Evolutionary conservation across 176 grass and related monocot species (phyloP).

Genomic region (Aegilops longissima): DNA sequence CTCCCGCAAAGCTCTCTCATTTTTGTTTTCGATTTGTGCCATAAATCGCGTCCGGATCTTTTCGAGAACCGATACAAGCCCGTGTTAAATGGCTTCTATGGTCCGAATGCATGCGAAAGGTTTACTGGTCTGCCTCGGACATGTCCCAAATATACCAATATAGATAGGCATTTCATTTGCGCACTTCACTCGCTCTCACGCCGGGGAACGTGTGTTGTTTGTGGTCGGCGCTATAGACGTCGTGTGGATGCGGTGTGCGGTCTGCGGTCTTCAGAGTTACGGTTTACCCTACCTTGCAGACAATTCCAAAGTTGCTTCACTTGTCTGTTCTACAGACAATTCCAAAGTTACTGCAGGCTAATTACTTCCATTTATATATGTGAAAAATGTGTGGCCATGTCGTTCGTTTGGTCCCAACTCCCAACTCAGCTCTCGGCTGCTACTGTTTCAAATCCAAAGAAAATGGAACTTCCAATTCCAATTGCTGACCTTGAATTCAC

Average conservation of each 20-base stretch:
- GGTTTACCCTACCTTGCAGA: neutral
- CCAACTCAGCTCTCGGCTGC: neutral
- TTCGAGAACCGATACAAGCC: too few relatives aligned
- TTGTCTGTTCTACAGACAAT: too few relatives aligned
- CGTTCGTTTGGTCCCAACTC: neutral
- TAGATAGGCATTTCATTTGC: neutral
- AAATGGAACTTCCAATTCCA: neutral
- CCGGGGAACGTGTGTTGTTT: neutral
- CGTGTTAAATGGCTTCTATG: too few relatives aligned
- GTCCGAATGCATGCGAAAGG: too few relatives aligned
- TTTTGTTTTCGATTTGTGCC: too few relatives aligned
- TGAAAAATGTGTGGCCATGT: neutral
- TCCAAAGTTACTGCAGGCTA: neutral
- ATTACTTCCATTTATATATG: neutral
- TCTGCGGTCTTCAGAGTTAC: too few relatives aligned
- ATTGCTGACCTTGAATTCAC: conserved; percentile 4
- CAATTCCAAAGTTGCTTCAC: neutral
- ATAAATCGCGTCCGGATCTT: too few relatives aligned
- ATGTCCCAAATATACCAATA: too few relatives aligned
- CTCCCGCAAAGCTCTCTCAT: too few relatives aligned
- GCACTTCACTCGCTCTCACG: neutral
- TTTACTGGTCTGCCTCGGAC: too few relatives aligned
- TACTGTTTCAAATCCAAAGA: neutral
- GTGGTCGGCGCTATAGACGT: neutral
- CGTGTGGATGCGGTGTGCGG: neutral